Conservation (phyloP, 129 eudicot genomes). For the Helianthus annuus region DNA sequence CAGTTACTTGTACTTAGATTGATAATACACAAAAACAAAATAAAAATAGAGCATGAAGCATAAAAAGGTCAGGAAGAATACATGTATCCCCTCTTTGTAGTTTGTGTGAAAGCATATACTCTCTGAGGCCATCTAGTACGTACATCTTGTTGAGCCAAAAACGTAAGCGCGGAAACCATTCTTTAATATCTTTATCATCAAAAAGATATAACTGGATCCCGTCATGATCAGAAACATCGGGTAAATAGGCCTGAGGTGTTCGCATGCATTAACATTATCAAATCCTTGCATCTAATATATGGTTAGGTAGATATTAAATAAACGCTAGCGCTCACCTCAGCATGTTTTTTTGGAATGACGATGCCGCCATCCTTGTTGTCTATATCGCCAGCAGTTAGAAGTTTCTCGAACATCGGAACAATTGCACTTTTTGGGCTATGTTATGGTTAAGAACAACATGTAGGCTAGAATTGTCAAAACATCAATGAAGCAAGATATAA, state of each 20-base stretch:
- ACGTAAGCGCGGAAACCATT: slow-evolving; percentile 44
- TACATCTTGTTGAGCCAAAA: slow-evolving; percentile 45
- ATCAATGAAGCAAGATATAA: slow-evolving; percentile 14
- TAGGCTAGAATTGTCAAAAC: neutral
- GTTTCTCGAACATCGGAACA: slow-evolving; percentile 53
- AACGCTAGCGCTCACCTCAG: slow-evolving; percentile 49
- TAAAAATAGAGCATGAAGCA: neutral
- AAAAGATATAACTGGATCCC: slow-evolving; percentile 33
- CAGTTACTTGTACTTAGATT: slow-evolving; percentile 3
- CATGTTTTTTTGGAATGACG: slow-evolving; percentile 46
- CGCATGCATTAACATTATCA: neutral
- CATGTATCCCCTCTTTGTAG: slow-evolving; percentile 61
- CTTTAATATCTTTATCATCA: slow-evolving; percentile 38
- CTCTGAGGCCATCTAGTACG: slow-evolving; percentile 53
- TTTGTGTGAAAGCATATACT: slow-evolving; percentile 38
- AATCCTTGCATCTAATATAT: neutral
- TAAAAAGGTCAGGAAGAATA: slow-evolving; percentile 9
- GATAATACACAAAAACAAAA: neutral
- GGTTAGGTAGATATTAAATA: neutral
- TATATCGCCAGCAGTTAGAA: slow-evolving; percentile 39
- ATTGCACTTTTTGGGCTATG: slow-evolving; percentile 36
- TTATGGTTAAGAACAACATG: slow-evolving; percentile 34
- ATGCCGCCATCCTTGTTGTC: slow-evolving; percentile 39
- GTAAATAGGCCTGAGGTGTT: slow-evolving; percentile 48
- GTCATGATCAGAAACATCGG: slow-evolving; percentile 33